Conservation (phyloP, 148 eudicot genomes). For the Camellia sinensis region DNA sequence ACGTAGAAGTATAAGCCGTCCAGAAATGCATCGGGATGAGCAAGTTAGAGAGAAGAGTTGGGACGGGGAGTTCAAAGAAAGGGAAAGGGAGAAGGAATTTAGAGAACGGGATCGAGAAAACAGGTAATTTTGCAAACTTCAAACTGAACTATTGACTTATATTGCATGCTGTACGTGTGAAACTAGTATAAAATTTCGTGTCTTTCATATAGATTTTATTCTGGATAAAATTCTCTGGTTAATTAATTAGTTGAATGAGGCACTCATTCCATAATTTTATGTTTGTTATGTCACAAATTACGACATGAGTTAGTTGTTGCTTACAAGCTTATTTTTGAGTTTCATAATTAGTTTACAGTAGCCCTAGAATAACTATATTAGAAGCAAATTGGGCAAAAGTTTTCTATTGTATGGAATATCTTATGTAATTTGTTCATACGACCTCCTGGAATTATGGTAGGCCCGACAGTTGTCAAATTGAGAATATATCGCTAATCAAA, state of each 20-base stretch:
- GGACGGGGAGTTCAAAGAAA: slow-evolving; percentile 33
- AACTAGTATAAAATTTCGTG: background rate
- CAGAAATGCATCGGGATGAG: slow-evolving; percentile 44
- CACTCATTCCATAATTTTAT: background rate
- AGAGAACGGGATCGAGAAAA: slow-evolving; percentile 21
- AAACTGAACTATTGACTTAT: background rate
- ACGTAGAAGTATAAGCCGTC: slow-evolving; percentile 49
- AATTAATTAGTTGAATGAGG: background rate
- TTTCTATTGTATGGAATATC: too few species aligned
- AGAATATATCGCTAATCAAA: too few species aligned
- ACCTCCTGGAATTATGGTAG: too few species aligned
- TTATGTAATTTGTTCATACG: too few species aligned
- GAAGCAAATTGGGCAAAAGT: too few species aligned
- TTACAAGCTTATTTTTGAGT: background rate
- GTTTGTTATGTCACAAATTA: background rate
- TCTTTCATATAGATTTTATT: background rate
- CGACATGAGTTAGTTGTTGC: background rate
- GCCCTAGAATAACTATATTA: too few species aligned
- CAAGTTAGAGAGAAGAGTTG: slow-evolving; percentile 37
- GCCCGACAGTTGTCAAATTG: too few species aligned
- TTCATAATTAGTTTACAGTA: too few species aligned
- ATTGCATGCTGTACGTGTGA: background rate
- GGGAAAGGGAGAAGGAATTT: slow-evolving; percentile 22
- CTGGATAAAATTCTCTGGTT: background rate
- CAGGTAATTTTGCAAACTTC: slow-evolving; percentile 35